Conservation (phyloP, 257 asterid species). For the Oldenlandia corymbosa region DNA sequence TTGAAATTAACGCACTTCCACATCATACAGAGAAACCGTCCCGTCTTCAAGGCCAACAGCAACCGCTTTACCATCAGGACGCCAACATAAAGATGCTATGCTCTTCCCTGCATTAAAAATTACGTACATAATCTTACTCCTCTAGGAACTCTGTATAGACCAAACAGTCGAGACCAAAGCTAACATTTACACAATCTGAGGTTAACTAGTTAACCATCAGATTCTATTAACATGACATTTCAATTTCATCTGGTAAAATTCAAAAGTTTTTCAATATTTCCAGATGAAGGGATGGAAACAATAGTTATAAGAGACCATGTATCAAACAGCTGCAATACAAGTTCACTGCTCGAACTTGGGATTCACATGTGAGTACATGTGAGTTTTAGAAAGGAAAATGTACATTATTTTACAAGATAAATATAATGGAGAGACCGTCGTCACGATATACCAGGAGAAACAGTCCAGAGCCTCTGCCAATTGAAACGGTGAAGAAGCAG, state of each 20-base stretch:
- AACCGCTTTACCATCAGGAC: slow-evolving; percentile 93
- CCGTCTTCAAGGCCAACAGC: slow-evolving; percentile 96
- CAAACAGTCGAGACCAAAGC: no score
- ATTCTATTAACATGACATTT: neutral
- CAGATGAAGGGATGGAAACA: neutral
- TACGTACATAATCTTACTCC: slow-evolving; percentile 4
- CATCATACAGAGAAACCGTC: slow-evolving; percentile 81
- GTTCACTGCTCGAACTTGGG: neutral
- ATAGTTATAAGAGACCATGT: neutral
- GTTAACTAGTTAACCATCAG: neutral
- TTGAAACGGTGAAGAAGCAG: slow-evolving; percentile 94
- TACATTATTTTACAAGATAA: neutral
- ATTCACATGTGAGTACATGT: no score
- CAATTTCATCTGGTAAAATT: neutral
- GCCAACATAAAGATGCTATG: slow-evolving; percentile 91
- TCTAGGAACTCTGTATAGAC: neutral
- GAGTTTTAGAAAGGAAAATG: neutral
- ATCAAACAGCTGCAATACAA: slow-evolving; percentile 3
- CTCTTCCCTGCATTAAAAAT: slow-evolving; percentile 53
- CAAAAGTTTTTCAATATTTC: neutral
- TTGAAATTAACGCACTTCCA: slow-evolving; percentile 55
- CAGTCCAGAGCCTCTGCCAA: slow-evolving; percentile 97
- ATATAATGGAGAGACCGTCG: neutral
- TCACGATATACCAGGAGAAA: slow-evolving; percentile 65
- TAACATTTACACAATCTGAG: neutral